Evolutionary conservation across 352 stramenopile genomes (phyloP).

Genomic region (Phytophthora gonapodyides): DNA sequence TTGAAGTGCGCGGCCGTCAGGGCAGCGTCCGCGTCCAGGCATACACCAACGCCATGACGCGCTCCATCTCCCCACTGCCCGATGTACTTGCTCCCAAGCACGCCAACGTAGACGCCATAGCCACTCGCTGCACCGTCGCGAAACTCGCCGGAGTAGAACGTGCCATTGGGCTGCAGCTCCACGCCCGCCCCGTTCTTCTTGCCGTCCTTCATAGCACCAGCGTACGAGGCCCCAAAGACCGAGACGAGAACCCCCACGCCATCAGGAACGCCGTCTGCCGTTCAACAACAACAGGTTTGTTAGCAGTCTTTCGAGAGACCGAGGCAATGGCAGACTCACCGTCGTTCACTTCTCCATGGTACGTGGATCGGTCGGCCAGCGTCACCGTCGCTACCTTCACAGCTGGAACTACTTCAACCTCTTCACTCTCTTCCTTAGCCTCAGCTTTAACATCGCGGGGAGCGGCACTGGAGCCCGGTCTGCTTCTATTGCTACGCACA

Average conservation of each 20-base stretch:
- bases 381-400: slow-evolving; percentile 25
- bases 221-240: slow-evolving; percentile 43
- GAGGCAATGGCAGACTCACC: slow-evolving; percentile 4
- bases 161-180: slow-evolving; percentile 43
- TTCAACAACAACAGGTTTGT: not conserved
- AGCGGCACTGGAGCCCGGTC: slow-evolving; percentile 24
- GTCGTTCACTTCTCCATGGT: slow-evolving; percentile 39
- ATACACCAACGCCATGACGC: slow-evolving; percentile 48
- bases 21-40: slow-evolving; percentile 38
- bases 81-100: slow-evolving; percentile 47
- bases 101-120: slow-evolving; percentile 50
- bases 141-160: slow-evolving; percentile 49
- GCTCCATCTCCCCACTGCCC: slow-evolving; percentile 46
- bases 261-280: slow-evolving; percentile 39
- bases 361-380: slow-evolving; percentile 36
- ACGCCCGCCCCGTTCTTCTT: slow-evolving; percentile 52
- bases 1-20: slow-evolving; percentile 33
- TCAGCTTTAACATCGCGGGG: slow-evolving; percentile 3
- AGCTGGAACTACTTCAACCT: not conserved
- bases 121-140: slow-evolving; percentile 27
- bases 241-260: slow-evolving; percentile 45
- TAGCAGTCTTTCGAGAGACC: not conserved
- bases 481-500: slow-evolving; percentile 19
- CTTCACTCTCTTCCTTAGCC: not conserved
- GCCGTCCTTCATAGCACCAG: slow-evolving; percentile 38